Conservation (phyloP, 2,329 filamentous ascomycete genomes). For the Alternaria rosae region DNA sequence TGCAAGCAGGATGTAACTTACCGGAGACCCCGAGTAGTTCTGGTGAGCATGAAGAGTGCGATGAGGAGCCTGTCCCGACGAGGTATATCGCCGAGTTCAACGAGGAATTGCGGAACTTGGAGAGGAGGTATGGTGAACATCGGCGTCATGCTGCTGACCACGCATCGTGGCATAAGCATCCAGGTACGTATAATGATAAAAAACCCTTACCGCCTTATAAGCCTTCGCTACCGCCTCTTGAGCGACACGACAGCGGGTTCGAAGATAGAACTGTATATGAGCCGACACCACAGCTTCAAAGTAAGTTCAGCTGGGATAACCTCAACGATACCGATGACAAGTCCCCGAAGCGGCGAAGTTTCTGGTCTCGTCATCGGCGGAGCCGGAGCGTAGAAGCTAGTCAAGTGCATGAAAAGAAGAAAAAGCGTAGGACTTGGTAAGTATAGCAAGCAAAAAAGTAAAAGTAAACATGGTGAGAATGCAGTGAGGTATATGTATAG, state of each 20-base stretch:
- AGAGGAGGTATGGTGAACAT: slow-evolving; percentile 7
- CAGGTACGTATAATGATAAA: not conserved
- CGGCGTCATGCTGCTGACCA: not conserved
- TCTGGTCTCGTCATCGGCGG: not conserved
- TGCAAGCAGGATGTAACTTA: no score
- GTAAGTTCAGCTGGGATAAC: slow-evolving; percentile 3
- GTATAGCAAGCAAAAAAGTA: not conserved
- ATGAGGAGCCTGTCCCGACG: slow-evolving; percentile 13
- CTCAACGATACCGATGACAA: not conserved
- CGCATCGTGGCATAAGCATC: not conserved
- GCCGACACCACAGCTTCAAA: not conserved
- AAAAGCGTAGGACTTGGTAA: not conserved
- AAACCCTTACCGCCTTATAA: not conserved
- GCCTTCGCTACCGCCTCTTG: not conserved
- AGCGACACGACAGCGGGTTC: not conserved
- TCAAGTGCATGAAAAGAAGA: not conserved
- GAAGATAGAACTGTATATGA: not conserved
- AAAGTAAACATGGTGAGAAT: not conserved
- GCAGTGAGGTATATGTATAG: not conserved
- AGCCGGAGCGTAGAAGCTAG: not conserved
- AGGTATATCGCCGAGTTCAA: slow-evolving; percentile 27
- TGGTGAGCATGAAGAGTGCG: no score
- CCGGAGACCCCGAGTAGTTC: no score
- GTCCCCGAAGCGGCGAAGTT: not conserved
- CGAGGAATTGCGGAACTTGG: slow-evolving; percentile 18